Evolutionary conservation across 805 yeast genomes (phyloP), one percentile per base, ranked within the genome.

Genomic region (Maudiozyma serrabonitensis): DNA sequence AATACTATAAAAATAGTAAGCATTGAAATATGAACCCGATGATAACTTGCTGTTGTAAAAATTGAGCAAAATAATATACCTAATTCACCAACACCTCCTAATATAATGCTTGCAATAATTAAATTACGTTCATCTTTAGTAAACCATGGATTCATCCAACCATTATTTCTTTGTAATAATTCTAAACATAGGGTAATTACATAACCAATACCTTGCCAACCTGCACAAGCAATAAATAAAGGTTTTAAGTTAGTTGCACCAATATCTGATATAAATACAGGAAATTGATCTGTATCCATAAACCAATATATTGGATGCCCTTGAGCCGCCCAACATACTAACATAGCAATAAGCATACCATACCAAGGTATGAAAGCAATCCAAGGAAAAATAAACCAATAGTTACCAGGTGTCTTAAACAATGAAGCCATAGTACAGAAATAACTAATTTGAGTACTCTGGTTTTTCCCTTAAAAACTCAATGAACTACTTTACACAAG

Each of bases 221-320:
- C 87, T 2, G 86, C 73, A 57, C 95, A 82, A 19, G 84, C 69
- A 39, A 90, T 87, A 66, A 91, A 91, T 21, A 90, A 67, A 1
- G 95, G 95, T 62, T 88, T 84, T 47, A 87, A 70, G 56, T 81
- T 82, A 8, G 95, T 85, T 8, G 97, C 96, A 3, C 91, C 96
- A 48, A 90, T 78, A 60, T 90, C 87, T 3, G 95, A 84, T 46
- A 91, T 79, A 67, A 84, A 91, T 2, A 87, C 82, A 40, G 82
- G 77, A 35, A 68, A 59, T 54, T 74, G 80, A 3, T 68, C 53
- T 1, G 62, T 49, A 39, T 69, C 68, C 73, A 80, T 75, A 54
- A 80, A 81, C 50, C 71, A 63, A 61, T 86, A 84, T 11, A 76
- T 71, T 0, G 95, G 95, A 45, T 76, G 76, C 2, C 96, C 96